A percentile compares a stretch with the other conserved stretches of the same genome.
Evolutionary conservation across 179 eudicot genomes (phyloP).

Genomic region (Spinacia oleracea): DNA sequence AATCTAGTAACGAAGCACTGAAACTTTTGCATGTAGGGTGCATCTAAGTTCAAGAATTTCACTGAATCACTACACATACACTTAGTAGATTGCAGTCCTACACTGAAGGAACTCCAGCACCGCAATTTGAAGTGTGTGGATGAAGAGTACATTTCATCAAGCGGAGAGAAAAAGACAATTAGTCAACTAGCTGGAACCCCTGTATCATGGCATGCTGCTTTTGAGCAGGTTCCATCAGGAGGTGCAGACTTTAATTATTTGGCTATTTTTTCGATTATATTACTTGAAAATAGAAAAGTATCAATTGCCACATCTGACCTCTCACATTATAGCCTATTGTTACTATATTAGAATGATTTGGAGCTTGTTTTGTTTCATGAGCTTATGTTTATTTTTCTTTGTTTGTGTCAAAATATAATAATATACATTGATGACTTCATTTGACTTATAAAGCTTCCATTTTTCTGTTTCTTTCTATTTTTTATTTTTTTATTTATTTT

Average conservation of each 20-base stretch:
- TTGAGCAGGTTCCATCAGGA: conserved; percentile 95
- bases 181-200: conserved; percentile 65
- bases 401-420: no score
- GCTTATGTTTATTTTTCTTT: not conserved
- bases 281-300: no score
- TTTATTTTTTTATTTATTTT: no score
- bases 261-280: not conserved
- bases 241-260: conserved; percentile 40
- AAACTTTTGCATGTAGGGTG: conserved; percentile 52
- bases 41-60: conserved; percentile 73
- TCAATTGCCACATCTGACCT: not conserved
- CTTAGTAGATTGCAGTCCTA: conserved; percentile 94
- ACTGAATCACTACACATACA: conserved; percentile 68
- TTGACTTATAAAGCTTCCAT: no score
- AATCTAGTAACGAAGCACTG: not conserved
- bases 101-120: conserved; percentile 68
- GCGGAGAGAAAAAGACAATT: conserved; percentile 34
- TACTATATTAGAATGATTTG: not conserved
- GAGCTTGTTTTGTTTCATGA: not conserved
- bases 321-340: not conserved
- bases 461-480: no score
- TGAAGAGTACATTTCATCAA: conserved; percentile 34
- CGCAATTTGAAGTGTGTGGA: conserved; percentile 64
- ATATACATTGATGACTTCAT: no score
- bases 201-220: conserved; percentile 84